A percentile compares a stretch with the other conserved stretches of the same genome.
Conservation (phyloP, 75 land plant species). For the Sequoia sempervirens region DNA sequence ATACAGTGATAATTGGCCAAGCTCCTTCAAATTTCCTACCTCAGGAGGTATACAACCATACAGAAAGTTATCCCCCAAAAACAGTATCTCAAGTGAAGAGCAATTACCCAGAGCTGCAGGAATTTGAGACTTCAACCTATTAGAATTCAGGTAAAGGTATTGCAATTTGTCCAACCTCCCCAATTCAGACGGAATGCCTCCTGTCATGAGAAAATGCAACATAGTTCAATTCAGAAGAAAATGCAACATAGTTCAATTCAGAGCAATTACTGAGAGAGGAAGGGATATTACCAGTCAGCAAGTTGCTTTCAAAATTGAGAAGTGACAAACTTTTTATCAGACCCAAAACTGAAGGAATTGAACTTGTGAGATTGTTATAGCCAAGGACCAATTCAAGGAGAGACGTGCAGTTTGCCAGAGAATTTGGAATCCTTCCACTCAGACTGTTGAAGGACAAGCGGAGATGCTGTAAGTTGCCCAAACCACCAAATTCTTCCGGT, state of each 20-base stretch:
- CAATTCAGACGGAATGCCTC: too few relatives aligned
- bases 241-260: too few relatives aligned
- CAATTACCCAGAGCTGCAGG: background rate
- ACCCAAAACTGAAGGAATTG: background rate
- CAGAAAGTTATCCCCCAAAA: background rate
- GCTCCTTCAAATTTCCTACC: too few relatives aligned
- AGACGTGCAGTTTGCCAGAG: background rate
- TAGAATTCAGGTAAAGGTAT: too few relatives aligned
- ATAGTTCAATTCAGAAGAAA: too few relatives aligned
- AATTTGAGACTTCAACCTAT: too few relatives aligned
- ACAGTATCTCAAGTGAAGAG: background rate
- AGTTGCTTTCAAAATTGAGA: too few relatives aligned
- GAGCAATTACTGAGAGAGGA: background rate
- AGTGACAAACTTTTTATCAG: background rate
- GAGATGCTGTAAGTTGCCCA: background rate
- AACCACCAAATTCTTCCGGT: background rate
- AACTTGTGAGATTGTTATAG: too few relatives aligned
- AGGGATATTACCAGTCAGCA: background rate
- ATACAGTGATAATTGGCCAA: too few relatives aligned
- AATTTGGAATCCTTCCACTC: background rate
- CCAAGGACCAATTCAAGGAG: too few relatives aligned
- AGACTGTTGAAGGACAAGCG: background rate
- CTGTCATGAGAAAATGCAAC: too few relatives aligned
- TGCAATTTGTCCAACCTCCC: too few relatives aligned
- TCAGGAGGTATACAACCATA: background rate